A percentile compares a stretch with the other conserved stretches of the same genome.
Conservation (phyloP, 352 stramenopile genomes). For the Phytophthora pseudosyringae region DNA sequence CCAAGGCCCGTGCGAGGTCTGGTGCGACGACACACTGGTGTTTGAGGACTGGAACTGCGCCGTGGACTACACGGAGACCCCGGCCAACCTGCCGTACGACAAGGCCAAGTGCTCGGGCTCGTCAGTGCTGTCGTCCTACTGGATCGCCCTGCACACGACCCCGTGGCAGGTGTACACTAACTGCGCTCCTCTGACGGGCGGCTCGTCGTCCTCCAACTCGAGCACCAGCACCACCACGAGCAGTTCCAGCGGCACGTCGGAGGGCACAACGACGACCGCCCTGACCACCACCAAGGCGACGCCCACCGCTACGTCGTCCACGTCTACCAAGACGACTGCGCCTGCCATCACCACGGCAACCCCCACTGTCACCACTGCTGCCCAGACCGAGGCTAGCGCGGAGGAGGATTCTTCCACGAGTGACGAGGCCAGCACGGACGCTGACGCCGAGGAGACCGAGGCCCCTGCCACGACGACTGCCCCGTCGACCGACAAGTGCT, state of each 20-base stretch:
- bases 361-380: constrained; percentile 7
- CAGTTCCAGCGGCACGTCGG: constrained; percentile 6
- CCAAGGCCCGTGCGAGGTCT: constrained; percentile 53
- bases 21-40: constrained; percentile 50
- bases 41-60: constrained; percentile 53
- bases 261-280: constrained; percentile 2
- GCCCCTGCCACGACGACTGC: constrained; percentile 14
- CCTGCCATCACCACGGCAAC: constrained; percentile 14
- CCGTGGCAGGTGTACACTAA: constrained; percentile 63
- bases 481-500: constrained; percentile 38
- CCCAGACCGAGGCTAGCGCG: constrained; percentile 19
- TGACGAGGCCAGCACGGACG: constrained; percentile 19
- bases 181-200: constrained; percentile 39
- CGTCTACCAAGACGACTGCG: constrained; percentile 13
- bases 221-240: constrained; percentile 20
- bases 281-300: constrained; percentile 6
- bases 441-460: constrained; percentile 18
- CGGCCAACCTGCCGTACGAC: constrained; percentile 51
- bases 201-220: constrained; percentile 22
- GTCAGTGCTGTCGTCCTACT: constrained; percentile 47
- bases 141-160: constrained; percentile 51
- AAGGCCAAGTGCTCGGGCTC: constrained; percentile 41
- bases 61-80: constrained; percentile 33
- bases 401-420: constrained; percentile 4
- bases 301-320: constrained; percentile 18